Base-by-base conservation (phyloP, 345 rosid species). In the Hibiscus tridactylites region DNA sequence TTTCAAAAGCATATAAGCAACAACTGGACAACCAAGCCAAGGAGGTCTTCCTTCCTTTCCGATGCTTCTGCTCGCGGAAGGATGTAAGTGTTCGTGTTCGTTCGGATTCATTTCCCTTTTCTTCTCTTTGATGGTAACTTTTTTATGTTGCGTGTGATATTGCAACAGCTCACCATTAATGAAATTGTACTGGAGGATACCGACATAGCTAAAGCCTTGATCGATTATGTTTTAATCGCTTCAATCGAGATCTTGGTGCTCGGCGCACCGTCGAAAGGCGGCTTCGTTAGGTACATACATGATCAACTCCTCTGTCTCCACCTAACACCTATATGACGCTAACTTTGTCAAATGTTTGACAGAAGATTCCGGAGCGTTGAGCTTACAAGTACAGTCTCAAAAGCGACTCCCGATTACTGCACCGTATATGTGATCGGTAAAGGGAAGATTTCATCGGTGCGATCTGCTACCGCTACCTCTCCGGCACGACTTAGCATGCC, bases 1-100 rank as follows among this genome's bases (percentile, higher is more conserved):
- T 44, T 10, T 44, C 47, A 44, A 44, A 44, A 44, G 47, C 47
- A 44, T 44, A 44, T 73, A 76, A 53, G 59, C 79, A 74, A 57
- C 76, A 75, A 60, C 29, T 72, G 49, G 86, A 83, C 0, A 62
- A 50, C 66, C 89, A 85, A 63, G 74, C 81, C 56, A 75, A 71
- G 56, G 92, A 87, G 24, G 6, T 95, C 7, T 88, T 95, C 73
- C 93, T 92, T 37, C 97, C 97, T 5, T 95, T 89, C 73, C 96
- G 92, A 60, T 89, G 93, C 85, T 92, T 87, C 31, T 92, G 97
- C 79, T 80, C 88, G 13, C 79, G 93, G 56, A 95, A 90, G 70
- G 96, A 90, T 15, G 99, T 92, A 47, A 11, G 83, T 74, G 49
- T 37, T 33, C 6, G 47, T 28, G 6, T 6, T 37, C 4, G 42